Base-by-base conservation (phyloP, 371 early-diverging fungal species). In the Gilbertella persicaria region DNA sequence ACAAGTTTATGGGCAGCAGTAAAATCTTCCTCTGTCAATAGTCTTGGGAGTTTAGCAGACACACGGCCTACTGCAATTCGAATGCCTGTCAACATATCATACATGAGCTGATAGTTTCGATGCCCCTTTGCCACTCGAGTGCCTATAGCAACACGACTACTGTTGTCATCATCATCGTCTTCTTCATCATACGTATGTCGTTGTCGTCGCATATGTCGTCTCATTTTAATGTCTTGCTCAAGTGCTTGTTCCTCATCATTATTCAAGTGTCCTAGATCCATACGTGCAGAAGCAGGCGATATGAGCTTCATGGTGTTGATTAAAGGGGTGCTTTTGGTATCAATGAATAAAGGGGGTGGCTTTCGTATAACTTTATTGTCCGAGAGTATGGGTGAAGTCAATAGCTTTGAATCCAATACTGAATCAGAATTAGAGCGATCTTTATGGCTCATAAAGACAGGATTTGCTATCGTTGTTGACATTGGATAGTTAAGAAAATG, bases 1-100 rank as follows among this genome's bases (percentile, higher is more conserved):
- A 95, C 91, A 29, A 94, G 70, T 72, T 96, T 97, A 73, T 96
- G 94, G 10, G 88, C 88, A 5, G 95, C 91, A 0, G 47, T 69
- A 67, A 91, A 97, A 71, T 97, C 98, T 35, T 80, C 87, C 16
- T 75, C 71, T 2, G 79, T 77, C 47, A 96, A 75, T 0, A 79
- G 76, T 16, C 93, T 83, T 39, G 79, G 62, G 24, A 85, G 87
- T 61, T 95, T 94, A 17, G 95, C 93, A 53, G 85, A 84, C 52
- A 94, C 94, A 23, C 96, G 84, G 3, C 71, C 71, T 6, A 71
- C 70, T 35, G 88, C 87, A 24, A 87, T 86, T 6, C 93, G 82
- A 54, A 93, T 92, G 4, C 93, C 98, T 4, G 96, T 97, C 44
- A 98, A 73, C 98, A 98, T 97, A 63, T 98, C 91, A 80, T 96